Base-by-base conservation (phyloP, 176 grass and related monocot species). In the Oryza officinalis region DNA sequence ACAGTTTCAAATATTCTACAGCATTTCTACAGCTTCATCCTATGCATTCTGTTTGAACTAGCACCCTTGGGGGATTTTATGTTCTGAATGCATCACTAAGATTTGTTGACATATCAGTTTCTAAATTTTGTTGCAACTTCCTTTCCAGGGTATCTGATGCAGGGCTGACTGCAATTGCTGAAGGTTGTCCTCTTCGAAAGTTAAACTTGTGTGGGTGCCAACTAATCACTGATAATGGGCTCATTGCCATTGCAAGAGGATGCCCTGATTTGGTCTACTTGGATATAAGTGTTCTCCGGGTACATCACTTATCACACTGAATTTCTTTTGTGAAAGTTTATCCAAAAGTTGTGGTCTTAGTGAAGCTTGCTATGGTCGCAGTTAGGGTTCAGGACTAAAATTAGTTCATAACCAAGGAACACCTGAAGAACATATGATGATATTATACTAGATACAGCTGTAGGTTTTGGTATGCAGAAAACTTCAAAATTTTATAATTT, bases 261-360 rank as follows among this genome's bases (percentile, higher is more conserved):
- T 93, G 88, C 79, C 86, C 84, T 90, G 90, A 94, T 84, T 79
- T 97, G 77, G 60, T 97, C 70, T 86, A 68, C 72, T 84, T 97
- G 72, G 90, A 94, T 75, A 89, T 97, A 78, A 91, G 90, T 76
- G 88, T 90, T 60, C 95, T 94, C 6, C 82, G 65, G 92, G 95
- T 97, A 83, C 57, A 54, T 60, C 23, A 59, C 63, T 82, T 86
- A 40, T 77, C 26, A 45, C 18, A 52, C 72, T 57, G 13, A 47
- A 81, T 71, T 72, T n/a, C 54, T 70, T 75, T 12, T 49, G 11
- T 30, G 22, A 33, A 47, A 61, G 25, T 47, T 23, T 20, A 23
- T 74, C 41, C 0, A 27, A 61, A 52, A 67, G 27, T 81, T 71
- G 5, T 52, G 13, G 41, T 22, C 69, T 47, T 15, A 71, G 71